These are phyloP conservation scores for Ganoderma leucocontextum DNA, from an alignment of 1,284 basidiomycete species.

Conservation along the genomic window DNA sequence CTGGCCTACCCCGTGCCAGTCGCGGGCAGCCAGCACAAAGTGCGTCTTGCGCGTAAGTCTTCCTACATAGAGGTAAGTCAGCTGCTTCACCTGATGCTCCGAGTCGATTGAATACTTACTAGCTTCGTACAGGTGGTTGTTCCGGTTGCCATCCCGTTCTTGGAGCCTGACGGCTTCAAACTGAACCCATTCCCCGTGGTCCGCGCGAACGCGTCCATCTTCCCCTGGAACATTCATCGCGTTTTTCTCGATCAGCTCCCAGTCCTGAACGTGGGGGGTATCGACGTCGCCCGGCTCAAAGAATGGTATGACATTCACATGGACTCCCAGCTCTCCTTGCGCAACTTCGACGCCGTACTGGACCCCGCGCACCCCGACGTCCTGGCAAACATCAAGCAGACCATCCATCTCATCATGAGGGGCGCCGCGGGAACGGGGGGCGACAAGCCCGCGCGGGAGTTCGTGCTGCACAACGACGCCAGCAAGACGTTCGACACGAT, in stretches of 20 bases:
- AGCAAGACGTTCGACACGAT: constrained; percentile 43
- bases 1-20: constrained; percentile 48
- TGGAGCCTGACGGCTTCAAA: constrained; percentile 35
- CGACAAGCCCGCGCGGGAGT: constrained; percentile 31
- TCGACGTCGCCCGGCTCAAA: constrained; percentile 10
- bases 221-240: constrained; percentile 51
- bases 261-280: constrained; percentile 28
- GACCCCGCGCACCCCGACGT: constrained; percentile 32
- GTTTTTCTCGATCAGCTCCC: constrained; percentile 50
- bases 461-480: constrained; percentile 42
- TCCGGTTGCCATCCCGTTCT: constrained; percentile 37
- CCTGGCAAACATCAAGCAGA: constrained; percentile 44
- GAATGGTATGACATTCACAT: constrained; percentile 45
- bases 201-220: constrained; percentile 30
- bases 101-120: constrained; percentile 25
- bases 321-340: constrained; percentile 42
- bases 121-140: constrained; percentile 41
- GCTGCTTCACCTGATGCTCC: background rate
- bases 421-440: constrained; percentile 33
- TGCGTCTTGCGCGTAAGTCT: constrained; percentile 60
- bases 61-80: constrained; percentile 57
- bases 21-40: constrained; percentile 41
- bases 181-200: constrained; percentile 46
- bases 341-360: constrained; percentile 33
- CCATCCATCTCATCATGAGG: constrained; percentile 44